Evolutionary conservation across 306 rosid species (phyloP).

Genomic region (Ochetophila trinervis): DNA sequence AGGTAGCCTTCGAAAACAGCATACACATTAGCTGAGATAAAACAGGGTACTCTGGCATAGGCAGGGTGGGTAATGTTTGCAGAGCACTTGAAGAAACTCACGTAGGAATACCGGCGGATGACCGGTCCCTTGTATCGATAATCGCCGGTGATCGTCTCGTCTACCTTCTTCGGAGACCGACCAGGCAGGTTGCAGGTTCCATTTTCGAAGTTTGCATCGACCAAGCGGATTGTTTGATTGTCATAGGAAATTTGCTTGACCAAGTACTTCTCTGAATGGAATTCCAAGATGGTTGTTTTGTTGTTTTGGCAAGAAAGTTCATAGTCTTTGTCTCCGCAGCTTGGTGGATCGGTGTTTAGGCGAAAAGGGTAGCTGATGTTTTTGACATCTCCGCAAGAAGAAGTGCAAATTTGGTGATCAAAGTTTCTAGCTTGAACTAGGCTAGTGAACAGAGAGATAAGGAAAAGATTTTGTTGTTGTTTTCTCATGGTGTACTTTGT

Average conservation of each 20-base stretch:
- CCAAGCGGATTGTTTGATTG: background rate
- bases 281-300: conserved; percentile 14
- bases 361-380: conserved; percentile 24
- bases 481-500: background rate
- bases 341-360: conserved; percentile 13
- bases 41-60: background rate
- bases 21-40: conserved; percentile 4
- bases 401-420: background rate
- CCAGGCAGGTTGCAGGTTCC: conserved; percentile 18
- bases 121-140: background rate
- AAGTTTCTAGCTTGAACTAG: conserved; percentile 1
- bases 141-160: background rate
- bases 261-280: conserved; percentile 9
- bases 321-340: conserved; percentile 16
- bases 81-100: conserved; percentile 23
- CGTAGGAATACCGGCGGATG: background rate
- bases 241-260: conserved; percentile 11
- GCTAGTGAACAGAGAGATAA: background rate
- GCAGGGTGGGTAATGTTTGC: background rate
- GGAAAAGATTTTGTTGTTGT: background rate
- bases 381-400: conserved; percentile 13
- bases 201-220: conserved; percentile 25
- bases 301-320: conserved; percentile 19
- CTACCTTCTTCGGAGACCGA: background rate
- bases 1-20: background rate